Base-by-base conservation (phyloP, 306 rosid genomes). In the Dryas alaskensis region DNA sequence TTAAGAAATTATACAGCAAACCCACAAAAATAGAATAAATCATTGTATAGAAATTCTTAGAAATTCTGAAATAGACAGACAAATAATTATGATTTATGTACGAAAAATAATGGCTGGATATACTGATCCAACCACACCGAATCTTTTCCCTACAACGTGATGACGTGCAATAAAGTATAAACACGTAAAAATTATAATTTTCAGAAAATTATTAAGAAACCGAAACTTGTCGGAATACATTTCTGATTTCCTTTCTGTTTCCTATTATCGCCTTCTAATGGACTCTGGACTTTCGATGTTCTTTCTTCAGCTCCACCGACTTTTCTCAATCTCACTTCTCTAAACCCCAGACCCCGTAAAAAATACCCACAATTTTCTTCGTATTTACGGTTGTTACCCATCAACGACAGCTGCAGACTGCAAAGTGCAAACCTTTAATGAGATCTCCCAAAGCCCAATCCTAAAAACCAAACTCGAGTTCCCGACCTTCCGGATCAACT, bases 281-380 rank as follows among this genome's bases (percentile, higher is more conserved):
- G 37, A 31, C 37, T 1, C 2, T 31, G 2, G 37, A 31, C 37
- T 31, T 76, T 37, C 81, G 77, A 72, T 61, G 81, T 57, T 66
- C 63, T 43, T 44, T 63, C 75, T 48, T 60, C 74, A 73, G 45
- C 79, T 69, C 82, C 87, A 67, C 83, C 83, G 82, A 82, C 85
- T 47, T 12, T 11, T 2, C 37, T 8, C 53, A 14, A 2, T 39
- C 67, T 49, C 31, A 6, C 4, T 9, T 6, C 47, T 4, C 16
- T 17, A 54, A 52, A 52, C 3, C 7, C 3, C 25, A 8, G 17
- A 6, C 9, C 17, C 60, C 10, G 3, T 3, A 58, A 58, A 2
- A 70, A 50, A 44, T 46, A 50, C 76, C 80, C 76, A 10, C 6
- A 2, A 8, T 16, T 40, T 5, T 22, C 54, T 39, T 0, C 37